A percentile compares a stretch with the other conserved stretches of the same genome.
phyloP scores from a whole-genome alignment of 345 rosid genomes.

The Linum tenue region DNA sequence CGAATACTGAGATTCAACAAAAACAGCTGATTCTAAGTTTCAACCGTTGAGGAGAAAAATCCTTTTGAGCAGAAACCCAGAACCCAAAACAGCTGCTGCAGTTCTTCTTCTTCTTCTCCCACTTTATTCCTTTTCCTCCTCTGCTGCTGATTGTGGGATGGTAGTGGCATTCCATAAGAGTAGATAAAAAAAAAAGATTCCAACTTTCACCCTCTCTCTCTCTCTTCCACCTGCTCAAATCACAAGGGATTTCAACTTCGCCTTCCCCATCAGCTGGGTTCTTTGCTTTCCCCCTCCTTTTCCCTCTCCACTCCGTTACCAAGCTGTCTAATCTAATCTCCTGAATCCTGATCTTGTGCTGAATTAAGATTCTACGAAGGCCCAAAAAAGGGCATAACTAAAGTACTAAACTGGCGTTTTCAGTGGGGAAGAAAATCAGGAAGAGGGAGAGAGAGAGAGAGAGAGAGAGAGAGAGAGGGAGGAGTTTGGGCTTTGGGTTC shows the following conservation, averaged over 20 bases:
- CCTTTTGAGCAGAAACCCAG: constrained; percentile 9
- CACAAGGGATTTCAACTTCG: not conserved
- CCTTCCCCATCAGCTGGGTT: constrained; percentile 10
- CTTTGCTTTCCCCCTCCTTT: not conserved
- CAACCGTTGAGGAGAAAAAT: constrained; percentile 1
- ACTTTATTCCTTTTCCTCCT: constrained; percentile 8
- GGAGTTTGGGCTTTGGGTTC: too few relatives aligned
- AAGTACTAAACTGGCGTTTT: too few relatives aligned
- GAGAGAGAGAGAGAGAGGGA: too few relatives aligned
- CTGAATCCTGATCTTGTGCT: too few relatives aligned
- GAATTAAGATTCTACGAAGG: too few relatives aligned
- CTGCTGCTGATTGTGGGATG: not conserved
- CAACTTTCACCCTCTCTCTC: constrained; percentile 11
- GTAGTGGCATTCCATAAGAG: constrained; percentile 21
- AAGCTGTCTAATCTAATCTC: too few relatives aligned
- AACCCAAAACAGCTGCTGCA: not conserved
- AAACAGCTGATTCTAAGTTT: not conserved
- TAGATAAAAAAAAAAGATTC: constrained; percentile 15
- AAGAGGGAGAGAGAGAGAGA: too few relatives aligned
- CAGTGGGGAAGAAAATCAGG: too few relatives aligned
- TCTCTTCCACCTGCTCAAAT: not conserved
- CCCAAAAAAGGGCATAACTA: too few relatives aligned
- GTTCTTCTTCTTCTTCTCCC: constrained; percentile 3
- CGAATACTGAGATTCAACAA: too few relatives aligned
- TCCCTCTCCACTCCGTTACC: too few relatives aligned